phyloP scores from a whole-genome alignment of 176 grass and related monocot species.

The Typha latifolia region DNA sequence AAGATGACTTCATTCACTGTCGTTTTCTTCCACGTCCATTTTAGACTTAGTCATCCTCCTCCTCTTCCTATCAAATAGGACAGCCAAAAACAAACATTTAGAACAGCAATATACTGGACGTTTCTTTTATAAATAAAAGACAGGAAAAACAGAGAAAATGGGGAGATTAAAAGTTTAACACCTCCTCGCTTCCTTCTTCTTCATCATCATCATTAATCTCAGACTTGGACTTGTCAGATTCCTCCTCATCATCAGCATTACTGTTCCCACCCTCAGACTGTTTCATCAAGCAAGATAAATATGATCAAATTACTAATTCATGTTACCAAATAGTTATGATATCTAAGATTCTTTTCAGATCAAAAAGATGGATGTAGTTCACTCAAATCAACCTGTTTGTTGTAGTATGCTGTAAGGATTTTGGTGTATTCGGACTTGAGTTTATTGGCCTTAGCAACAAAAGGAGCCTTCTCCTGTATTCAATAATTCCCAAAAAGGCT shows the following conservation, averaged over 20 bases:
- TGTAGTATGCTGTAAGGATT: slow-evolving; percentile 68
- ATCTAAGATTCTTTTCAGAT: not conserved
- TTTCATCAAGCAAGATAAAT: not conserved
- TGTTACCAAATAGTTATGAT: not conserved
- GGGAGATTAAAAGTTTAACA: not conserved
- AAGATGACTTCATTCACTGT: no score
- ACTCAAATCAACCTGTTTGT: slow-evolving; percentile 24
- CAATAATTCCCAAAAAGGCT: no score
- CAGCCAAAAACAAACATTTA: no score
- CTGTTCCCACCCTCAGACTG: slow-evolving; percentile 18
- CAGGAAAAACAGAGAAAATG: no score
- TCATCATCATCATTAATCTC: slow-evolving; percentile 34
- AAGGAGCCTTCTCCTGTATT: slow-evolving; percentile 80
- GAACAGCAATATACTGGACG: no score
- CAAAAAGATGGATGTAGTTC: not conserved
- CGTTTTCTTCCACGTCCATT: no score
- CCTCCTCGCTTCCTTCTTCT: slow-evolving; percentile 56
- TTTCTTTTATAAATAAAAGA: no score
- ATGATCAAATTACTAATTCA: no score
- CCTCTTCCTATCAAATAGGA: no score
- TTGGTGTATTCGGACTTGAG: slow-evolving; percentile 74
- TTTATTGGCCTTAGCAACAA: slow-evolving; percentile 68
- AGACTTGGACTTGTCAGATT: slow-evolving; percentile 18
- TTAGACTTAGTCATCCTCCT: no score
- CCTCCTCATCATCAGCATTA: slow-evolving; percentile 62